Conservation (phyloP, 2,329 filamentous ascomycete genomes). For the Berkeleyomyces rouxiae region DNA sequence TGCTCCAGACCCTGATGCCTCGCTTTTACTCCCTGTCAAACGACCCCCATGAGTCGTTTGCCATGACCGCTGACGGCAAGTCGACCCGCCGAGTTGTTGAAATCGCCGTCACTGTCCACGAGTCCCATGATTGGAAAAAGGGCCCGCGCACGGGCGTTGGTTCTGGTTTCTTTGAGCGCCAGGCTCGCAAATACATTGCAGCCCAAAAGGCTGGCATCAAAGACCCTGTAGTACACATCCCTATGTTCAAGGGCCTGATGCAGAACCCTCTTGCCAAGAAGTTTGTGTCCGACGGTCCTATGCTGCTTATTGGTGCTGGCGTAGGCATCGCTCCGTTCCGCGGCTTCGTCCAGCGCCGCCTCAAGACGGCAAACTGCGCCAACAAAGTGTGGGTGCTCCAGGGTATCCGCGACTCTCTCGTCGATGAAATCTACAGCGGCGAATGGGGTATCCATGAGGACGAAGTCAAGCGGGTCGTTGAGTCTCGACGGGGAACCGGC, state of each 20-base stretch:
- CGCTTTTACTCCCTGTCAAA: conserved; percentile 97
- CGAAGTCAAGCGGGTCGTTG: conserved; percentile 66
- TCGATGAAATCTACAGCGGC: conserved; percentile 91
- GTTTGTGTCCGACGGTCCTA: conserved; percentile 85
- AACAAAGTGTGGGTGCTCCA: conserved; percentile 98
- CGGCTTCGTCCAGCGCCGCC: conserved; percentile 84
- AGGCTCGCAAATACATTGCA: conserved; percentile 56
- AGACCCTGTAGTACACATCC: conserved; percentile 43
- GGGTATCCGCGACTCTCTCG: conserved; percentile 78
- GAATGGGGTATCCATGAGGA: conserved; percentile 91
- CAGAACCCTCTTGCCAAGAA: conserved; percentile 84
- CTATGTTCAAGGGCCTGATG: conserved; percentile 98
- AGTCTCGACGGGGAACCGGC: conserved; percentile 59
- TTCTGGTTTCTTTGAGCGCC: conserved; percentile 81
- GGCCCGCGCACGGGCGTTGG: conserved; percentile 67
- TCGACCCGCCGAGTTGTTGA: conserved; percentile 70
- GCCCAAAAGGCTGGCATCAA: conserved; percentile 45
- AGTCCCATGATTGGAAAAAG: conserved; percentile 60
- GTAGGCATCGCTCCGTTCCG: conserved; percentile 96
- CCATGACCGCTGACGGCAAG: conserved; percentile 35
- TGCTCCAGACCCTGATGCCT: conserved; percentile 80
- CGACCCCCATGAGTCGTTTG: conserved; percentile 66
- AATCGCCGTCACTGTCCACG: conserved; percentile 92
- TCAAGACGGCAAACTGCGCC: conserved; percentile 88
- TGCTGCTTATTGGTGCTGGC: conserved; percentile 92